phyloP scores from a whole-genome alignment of 2,329 filamentous ascomycete genomes.

The Biscogniauxia mediterranea region DNA sequence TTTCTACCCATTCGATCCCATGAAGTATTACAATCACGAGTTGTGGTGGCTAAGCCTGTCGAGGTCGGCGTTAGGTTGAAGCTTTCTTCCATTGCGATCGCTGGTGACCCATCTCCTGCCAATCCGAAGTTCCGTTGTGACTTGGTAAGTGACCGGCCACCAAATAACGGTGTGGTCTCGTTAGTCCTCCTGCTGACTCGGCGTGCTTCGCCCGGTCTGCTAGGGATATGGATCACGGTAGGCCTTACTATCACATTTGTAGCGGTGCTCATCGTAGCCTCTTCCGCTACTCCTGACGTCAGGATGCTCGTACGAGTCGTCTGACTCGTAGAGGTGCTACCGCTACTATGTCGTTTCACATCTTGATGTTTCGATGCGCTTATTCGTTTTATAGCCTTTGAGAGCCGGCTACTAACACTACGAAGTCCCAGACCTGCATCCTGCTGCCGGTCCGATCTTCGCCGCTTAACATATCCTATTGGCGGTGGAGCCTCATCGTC shows the following conservation, averaged over 20 bases:
- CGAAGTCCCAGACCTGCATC: slow-evolving; percentile 15
- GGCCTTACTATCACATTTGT: slow-evolving; percentile 28
- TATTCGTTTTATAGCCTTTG: slow-evolving; percentile 27
- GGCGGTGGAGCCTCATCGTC: slow-evolving; percentile 21
- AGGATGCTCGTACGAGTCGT: slow-evolving; percentile 33
- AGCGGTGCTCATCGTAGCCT: slow-evolving; percentile 24
- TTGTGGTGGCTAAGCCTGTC: slow-evolving; percentile 6
- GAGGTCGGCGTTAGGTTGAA: slow-evolving; percentile 11
- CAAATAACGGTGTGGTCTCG: slow-evolving; percentile 27
- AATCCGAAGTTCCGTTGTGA: slow-evolving; percentile 26
- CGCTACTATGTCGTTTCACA: slow-evolving; percentile 25
- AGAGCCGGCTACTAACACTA: slow-evolving; percentile 25
- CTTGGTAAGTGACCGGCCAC: slow-evolving; percentile 23
- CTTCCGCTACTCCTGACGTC: slow-evolving; percentile 26
- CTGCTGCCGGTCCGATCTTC: slow-evolving; percentile 18
- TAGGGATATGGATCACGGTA: slow-evolving; percentile 34
- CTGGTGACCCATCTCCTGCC: slow-evolving; percentile 5
- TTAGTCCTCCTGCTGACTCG: slow-evolving; percentile 28
- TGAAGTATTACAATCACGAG: slow-evolving; percentile 21
- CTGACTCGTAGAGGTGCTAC: slow-evolving; percentile 24
- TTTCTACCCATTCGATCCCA: slow-evolving; percentile 27
- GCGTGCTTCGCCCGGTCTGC: slow-evolving; percentile 29
- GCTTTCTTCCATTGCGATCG: slow-evolving; percentile 7
- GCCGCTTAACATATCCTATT: slow-evolving; percentile 16
- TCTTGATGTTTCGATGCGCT: slow-evolving; percentile 15